A percentile compares a stretch with the other conserved stretches of the same genome.
Evolutionary conservation across 495 filamentous ascomycete species (phyloP).

Genomic region (Schizothecium vesticola): DNA sequence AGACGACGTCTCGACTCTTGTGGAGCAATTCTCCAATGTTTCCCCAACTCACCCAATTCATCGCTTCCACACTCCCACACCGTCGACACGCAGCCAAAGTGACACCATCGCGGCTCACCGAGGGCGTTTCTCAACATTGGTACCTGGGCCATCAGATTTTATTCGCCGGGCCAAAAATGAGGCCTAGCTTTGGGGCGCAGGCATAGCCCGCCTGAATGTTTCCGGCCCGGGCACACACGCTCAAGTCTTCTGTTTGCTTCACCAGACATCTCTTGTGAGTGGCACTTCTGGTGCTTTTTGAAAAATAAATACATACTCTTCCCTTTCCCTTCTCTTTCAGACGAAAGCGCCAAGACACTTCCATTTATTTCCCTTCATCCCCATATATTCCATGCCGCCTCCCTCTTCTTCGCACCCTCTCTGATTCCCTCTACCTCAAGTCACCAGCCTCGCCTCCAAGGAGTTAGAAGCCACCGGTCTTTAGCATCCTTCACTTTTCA

Average conservation of each 20-base stretch:
- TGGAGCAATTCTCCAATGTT: no score
- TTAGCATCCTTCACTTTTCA: background rate
- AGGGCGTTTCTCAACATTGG: background rate
- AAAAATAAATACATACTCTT: background rate
- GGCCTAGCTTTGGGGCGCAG: background rate
- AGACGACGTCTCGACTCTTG: no score
- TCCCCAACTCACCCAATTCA: background rate
- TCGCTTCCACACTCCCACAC: background rate
- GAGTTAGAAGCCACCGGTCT: background rate
- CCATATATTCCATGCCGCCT: background rate
- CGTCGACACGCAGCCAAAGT: background rate
- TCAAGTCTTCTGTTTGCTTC: background rate
- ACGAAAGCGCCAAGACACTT: background rate
- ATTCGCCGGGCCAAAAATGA: background rate
- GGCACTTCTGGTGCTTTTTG: background rate
- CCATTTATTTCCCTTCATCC: background rate
- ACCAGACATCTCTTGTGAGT: background rate
- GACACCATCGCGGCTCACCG: background rate
- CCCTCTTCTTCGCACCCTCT: background rate
- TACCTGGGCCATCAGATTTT: background rate
- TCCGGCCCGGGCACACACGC: background rate
- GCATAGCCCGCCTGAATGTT: background rate
- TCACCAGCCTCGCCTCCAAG: background rate
- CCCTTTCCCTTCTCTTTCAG: background rate
- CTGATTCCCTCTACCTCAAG: background rate